Evolutionary conservation across 768 basidiomycete species (phyloP), one percentile per base, ranked within the genome.

Genomic region (Tylopilus intermedius): DNA sequence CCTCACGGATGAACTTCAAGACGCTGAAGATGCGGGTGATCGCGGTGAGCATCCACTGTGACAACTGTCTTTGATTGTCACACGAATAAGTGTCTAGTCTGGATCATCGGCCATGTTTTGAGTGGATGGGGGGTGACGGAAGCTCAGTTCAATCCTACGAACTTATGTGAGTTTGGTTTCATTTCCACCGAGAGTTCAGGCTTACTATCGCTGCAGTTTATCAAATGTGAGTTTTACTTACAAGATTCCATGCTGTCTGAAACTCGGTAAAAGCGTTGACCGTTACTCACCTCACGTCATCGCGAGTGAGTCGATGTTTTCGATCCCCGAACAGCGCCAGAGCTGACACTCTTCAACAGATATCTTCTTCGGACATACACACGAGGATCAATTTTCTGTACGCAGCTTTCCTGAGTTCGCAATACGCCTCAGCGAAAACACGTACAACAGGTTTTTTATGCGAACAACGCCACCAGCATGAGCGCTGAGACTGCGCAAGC

Each of bases 341-440:
- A 18, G 38, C 18, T 55, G 11, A 55, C 7, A 10, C 2, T 87
- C 18, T 86, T 88, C 71, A 88, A 73, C 56, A 86, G 87, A 18
- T 87, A 88, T 58, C 30, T 30, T 30, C 30, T 30, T 30, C 9
- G 30, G 30, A 10, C 30, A 30, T 30, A 82, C 82, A 0, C 86
- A 87, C 55, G 83, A 87, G 62, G 86, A 88, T 64, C 76, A 85
- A 61, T 64, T 86, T 44, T 79, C 77, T 40, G 84, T 85, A 55
- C 18, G 66, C 57, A 24, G 22, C 32, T 21, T 14, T 27, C 30
- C 7, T 38, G n/a, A 5, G 3, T 5, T 35, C 13, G 2, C n/a
- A 38, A 30, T 10, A 2, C 8, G 0, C 7, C 30, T 30, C 30
- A 10, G 2, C 30, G 30, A 30, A 30, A 30, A 24, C 2, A 6